phyloP scores from a whole-genome alignment of 2,329 filamentous ascomycete genomes.

The Dichotomopilus funicola region DNA sequence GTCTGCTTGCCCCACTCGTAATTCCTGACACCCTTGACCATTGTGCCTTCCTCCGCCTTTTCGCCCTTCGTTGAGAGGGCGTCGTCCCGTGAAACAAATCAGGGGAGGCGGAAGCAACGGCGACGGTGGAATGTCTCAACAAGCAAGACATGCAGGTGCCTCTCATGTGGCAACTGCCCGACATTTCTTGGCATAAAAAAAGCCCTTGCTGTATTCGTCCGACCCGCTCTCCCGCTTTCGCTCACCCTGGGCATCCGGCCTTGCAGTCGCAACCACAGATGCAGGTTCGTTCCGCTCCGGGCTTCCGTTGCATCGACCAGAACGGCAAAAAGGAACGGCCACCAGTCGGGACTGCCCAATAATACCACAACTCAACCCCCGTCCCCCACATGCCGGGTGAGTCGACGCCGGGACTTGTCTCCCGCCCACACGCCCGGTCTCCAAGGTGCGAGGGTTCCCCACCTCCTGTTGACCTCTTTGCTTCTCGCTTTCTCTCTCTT shows the following conservation, averaged over 20 bases:
- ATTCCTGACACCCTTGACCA: too few species aligned
- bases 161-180: too few species aligned
- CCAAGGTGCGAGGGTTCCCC: not conserved
- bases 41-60: too few species aligned
- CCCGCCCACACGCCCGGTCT: not conserved
- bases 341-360: constrained; percentile 1
- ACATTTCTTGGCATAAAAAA: too few species aligned
- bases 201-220: too few species aligned
- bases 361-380: not conserved
- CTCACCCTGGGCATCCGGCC: not conserved
- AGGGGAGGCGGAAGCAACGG: too few species aligned
- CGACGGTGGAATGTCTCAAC: too few species aligned
- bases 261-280: constrained; percentile 4
- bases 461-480: not conserved
- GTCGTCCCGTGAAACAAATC: too few species aligned
- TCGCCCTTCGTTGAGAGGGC: too few species aligned
- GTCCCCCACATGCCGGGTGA: constrained; percentile 9
- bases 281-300: constrained; percentile 11
- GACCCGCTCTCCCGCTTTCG: not conserved
- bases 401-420: not conserved
- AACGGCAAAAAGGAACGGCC: not conserved
- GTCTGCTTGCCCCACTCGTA: too few species aligned
- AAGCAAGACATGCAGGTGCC: too few species aligned
- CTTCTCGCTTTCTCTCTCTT: too few species aligned
- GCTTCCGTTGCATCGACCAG: constrained; percentile 6